Conservation (phyloP, 1,139 yeast species). For the Tardiomyces depauwii region DNA sequence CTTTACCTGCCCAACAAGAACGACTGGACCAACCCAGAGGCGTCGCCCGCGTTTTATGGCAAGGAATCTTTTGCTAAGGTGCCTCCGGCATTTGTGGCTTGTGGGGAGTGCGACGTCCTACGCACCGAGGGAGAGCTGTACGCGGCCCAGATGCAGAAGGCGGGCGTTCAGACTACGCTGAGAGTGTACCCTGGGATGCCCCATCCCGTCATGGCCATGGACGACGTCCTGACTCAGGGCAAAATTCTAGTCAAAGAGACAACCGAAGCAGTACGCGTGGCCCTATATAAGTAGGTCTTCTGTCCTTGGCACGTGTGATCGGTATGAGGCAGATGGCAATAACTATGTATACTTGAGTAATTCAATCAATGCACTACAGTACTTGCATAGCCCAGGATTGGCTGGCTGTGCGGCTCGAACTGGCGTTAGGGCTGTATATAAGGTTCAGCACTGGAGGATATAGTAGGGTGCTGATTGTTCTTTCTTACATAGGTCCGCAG, state of each 20-base stretch:
- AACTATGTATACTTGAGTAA: not conserved
- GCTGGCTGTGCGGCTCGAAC: too few species aligned
- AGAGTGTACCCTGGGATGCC: constrained; percentile 35
- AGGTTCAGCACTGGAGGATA: too few species aligned
- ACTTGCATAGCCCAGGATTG: too few species aligned
- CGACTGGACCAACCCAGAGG: constrained; percentile 30
- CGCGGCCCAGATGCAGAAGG: constrained; percentile 29
- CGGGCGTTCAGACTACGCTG: constrained; percentile 30
- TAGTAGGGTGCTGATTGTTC: too few species aligned
- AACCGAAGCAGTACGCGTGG: constrained; percentile 11
- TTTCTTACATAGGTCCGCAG: too few species aligned
- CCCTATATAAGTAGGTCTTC: constrained; percentile 8
- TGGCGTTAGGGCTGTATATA: too few species aligned
- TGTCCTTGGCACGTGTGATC: too few species aligned
- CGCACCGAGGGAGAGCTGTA: constrained; percentile 37
- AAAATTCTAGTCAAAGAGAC: constrained; percentile 27
- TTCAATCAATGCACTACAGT: too few species aligned
- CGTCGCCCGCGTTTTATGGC: constrained; percentile 35
- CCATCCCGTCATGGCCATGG: constrained; percentile 41
- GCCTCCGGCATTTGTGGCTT: constrained; percentile 36
- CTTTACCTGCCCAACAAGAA: constrained; percentile 33
- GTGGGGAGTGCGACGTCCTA: constrained; percentile 36
- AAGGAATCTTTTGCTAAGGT: constrained; percentile 30
- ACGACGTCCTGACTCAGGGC: constrained; percentile 33
- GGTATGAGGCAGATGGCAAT: too few species aligned